A percentile compares a stretch with the other conserved stretches of the same genome.
These are phyloP conservation scores for Syzygium aqueum DNA, from an alignment of 345 rosid species.

Conservation along the genomic window DNA sequence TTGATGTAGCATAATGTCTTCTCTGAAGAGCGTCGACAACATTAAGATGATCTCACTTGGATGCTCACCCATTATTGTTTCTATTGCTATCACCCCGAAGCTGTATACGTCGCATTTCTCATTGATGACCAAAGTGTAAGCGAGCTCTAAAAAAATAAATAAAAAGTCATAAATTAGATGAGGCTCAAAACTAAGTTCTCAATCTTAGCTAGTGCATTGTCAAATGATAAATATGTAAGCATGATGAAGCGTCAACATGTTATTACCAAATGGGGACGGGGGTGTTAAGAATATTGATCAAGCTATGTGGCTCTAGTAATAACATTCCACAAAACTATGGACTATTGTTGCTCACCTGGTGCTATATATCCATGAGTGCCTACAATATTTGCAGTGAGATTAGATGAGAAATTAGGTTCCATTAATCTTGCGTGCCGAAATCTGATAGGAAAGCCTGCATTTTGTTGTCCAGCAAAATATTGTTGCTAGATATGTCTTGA, in stretches of 20 bases:
- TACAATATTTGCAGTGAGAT: not conserved
- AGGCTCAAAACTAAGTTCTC: too few species aligned
- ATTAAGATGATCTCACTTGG: conserved; percentile 6
- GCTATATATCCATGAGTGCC: not conserved
- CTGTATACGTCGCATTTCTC: conserved; percentile 23
- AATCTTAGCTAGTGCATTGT: not conserved
- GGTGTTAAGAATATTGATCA: too few species aligned
- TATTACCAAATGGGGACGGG: too few species aligned
- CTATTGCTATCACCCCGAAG: conserved; percentile 16
- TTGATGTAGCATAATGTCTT: not conserved
- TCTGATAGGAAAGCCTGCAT: conserved; percentile 2
- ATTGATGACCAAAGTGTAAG: conserved; percentile 9
- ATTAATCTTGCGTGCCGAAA: conserved; percentile 4
- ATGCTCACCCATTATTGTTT: conserved; percentile 11
- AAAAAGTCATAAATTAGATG: too few species aligned
- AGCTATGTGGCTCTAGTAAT: not conserved
- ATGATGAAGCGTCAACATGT: not conserved
- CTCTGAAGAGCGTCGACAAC: not conserved
- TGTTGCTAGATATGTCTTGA: conserved; percentile 15
- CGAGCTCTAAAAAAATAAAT: conserved; percentile 5
- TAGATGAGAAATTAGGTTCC: not conserved
- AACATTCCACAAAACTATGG: not conserved
- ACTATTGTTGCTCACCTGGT: not conserved
- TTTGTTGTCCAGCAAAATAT: conserved; percentile 2
- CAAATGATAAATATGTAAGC: too few species aligned